phyloP scores from a whole-genome alignment of 805 yeast genomes.

The Metschnikowia henanensis region DNA sequence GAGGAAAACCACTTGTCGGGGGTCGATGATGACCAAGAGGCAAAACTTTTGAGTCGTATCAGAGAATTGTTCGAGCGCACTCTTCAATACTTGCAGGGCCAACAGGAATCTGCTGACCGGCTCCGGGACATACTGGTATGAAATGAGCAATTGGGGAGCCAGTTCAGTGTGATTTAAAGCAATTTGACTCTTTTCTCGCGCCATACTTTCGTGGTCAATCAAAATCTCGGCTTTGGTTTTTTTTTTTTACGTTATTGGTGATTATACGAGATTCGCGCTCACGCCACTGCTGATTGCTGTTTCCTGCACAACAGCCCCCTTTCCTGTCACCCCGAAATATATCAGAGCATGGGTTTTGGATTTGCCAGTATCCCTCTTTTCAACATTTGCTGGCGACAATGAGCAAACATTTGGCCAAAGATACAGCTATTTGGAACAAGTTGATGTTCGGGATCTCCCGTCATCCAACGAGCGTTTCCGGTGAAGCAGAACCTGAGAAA shows the following conservation, averaged over 20 bases:
- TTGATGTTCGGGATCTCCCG: conserved; percentile 13
- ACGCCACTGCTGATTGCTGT: not conserved
- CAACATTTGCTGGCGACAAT: not conserved
- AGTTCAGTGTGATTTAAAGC: too few species aligned
- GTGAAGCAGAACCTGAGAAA: not conserved
- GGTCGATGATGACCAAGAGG: conserved; percentile 29
- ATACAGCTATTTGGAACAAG: conserved; percentile 20
- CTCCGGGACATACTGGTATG: conserved; percentile 6
- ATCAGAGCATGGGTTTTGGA: too few species aligned
- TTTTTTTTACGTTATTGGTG: too few species aligned
- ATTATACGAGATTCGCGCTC: not conserved
- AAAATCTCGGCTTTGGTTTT: too few species aligned
- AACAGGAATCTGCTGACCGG: conserved; percentile 33
- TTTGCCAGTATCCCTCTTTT: too few species aligned
- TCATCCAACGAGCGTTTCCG: not conserved
- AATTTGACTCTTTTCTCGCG: too few species aligned
- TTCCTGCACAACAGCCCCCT: not conserved
- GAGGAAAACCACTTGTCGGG: conserved; percentile 25
- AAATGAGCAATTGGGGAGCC: too few species aligned
- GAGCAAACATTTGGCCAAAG: conserved; percentile 18
- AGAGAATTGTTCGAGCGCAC: conserved; percentile 62
- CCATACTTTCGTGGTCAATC: too few species aligned
- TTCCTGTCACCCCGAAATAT: not conserved
- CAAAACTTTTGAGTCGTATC: conserved; percentile 29
- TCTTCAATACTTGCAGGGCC: conserved; percentile 64